Evolutionary conservation across 192 early-diverging fungal species (phyloP).

Genomic region (Powellomyces hirtus): DNA sequence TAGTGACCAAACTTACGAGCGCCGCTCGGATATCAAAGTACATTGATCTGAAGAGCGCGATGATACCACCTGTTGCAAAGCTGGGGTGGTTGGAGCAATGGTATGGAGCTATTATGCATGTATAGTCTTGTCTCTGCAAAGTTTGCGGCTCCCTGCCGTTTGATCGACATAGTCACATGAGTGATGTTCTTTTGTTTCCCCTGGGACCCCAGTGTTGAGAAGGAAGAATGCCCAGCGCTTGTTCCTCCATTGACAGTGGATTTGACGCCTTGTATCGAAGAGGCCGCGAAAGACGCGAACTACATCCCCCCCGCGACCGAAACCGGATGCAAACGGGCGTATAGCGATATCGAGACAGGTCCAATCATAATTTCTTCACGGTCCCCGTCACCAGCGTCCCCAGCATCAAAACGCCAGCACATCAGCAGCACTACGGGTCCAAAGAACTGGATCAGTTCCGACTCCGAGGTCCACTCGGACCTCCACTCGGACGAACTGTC

Average conservation of each 20-base stretch:
- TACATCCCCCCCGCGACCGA: background rate
- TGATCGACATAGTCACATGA: background rate
- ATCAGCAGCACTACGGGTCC: background rate
- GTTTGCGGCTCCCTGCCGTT: background rate
- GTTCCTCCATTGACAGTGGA: background rate
- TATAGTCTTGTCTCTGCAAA: background rate
- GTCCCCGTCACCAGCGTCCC: background rate
- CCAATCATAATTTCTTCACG: background rate
- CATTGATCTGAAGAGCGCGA: background rate
- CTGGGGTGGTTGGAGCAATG: background rate
- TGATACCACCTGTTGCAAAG: background rate
- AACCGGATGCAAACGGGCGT: background rate
- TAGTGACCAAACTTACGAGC: constrained; percentile 11
- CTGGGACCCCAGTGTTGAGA: background rate
- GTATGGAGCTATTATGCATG: background rate
- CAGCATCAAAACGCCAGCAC: background rate
- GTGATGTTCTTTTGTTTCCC: too few species aligned
- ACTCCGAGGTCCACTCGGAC: background rate
- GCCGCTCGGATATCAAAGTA: constrained; percentile 16
- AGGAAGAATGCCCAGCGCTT: too few species aligned
- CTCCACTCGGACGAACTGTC: background rate
- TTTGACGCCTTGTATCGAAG: background rate
- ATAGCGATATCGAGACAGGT: background rate
- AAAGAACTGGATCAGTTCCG: background rate
- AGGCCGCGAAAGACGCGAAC: background rate